phyloP scores from a whole-genome alignment of 2,329 filamentous ascomycete genomes.

The Aspergillus spinulosporus region DNA sequence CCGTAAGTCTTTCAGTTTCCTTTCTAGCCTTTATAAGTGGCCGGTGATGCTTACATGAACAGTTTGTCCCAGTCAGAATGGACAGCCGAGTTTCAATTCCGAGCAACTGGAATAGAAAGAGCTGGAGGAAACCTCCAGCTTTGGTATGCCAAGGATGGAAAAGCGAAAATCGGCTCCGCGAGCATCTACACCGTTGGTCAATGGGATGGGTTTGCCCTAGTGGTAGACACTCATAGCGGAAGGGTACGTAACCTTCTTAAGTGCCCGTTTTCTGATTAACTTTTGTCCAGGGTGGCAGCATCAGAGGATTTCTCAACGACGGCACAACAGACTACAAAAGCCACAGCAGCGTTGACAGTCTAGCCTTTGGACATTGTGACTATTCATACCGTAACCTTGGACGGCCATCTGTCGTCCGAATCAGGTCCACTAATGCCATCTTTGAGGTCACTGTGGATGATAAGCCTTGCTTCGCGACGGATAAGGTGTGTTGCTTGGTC shows the following conservation, averaged over 20 bases:
- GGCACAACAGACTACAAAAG: conserved; percentile 75
- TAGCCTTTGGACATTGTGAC: conserved; percentile 91
- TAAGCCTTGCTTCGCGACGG: conserved; percentile 76
- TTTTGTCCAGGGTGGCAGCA: conserved; percentile 63
- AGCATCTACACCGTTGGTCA: conserved; percentile 81
- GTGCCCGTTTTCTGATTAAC: conserved; percentile 7
- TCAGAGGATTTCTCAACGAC: conserved; percentile 93
- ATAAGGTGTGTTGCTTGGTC: conserved; percentile 50
- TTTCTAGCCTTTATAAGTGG: not conserved
- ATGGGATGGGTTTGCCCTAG: conserved; percentile 88
- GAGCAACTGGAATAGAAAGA: conserved; percentile 79
- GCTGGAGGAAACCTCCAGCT: conserved; percentile 88
- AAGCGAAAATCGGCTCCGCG: conserved; percentile 63
- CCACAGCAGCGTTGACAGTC: conserved; percentile 73
- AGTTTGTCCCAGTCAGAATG: conserved; percentile 64
- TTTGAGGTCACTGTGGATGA: conserved; percentile 83
- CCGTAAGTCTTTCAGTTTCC: conserved; percentile 35
- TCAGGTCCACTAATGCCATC: conserved; percentile 64
- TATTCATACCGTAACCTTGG: conserved; percentile 91
- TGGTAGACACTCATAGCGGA: conserved; percentile 81
- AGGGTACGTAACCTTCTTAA: conserved; percentile 41
- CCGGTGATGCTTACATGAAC: conserved; percentile 13
- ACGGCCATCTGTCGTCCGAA: conserved; percentile 73
- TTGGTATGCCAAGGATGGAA: conserved; percentile 78
- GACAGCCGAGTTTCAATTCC: conserved; percentile 82